A percentile compares a stretch with the other conserved stretches of the same genome.
Conservation (phyloP, 2,329 filamentous ascomycete genomes). For the Colletotrichum acutatum region DNA sequence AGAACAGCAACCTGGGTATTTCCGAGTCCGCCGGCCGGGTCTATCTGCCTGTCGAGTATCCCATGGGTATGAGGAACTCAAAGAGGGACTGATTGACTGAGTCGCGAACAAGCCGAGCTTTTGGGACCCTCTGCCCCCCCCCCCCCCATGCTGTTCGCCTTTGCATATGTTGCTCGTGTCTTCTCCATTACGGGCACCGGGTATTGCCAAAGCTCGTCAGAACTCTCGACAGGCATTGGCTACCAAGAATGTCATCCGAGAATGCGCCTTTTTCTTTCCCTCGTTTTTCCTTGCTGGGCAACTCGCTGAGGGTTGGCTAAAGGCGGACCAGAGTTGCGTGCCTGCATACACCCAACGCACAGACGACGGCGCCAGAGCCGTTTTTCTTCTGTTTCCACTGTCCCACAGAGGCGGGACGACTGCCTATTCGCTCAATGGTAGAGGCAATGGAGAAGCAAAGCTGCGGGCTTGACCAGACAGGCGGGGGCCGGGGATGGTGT, state of each 20-base stretch:
- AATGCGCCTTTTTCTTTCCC: constrained; percentile 21
- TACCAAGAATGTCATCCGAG: constrained; percentile 4
- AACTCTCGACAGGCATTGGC: constrained; percentile 9
- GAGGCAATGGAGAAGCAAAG: background rate
- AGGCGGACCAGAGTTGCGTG: constrained; percentile 25
- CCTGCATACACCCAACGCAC: constrained; percentile 34
- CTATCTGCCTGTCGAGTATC: background rate
- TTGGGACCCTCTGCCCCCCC: constrained; percentile 3
- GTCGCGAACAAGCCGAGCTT: constrained; percentile 11
- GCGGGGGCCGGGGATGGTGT: constrained; percentile 12
- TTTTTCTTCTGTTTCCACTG: constrained; percentile 27
- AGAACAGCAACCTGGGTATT: background rate
- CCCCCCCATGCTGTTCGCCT: background rate
- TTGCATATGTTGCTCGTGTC: constrained; percentile 15
- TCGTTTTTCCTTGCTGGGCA: background rate
- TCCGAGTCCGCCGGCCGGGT: constrained; percentile 9
- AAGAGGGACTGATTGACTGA: constrained; percentile 1
- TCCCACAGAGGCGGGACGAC: constrained; percentile 32
- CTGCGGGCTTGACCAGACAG: background rate
- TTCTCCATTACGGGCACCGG: constrained; percentile 14
- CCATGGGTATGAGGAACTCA: background rate
- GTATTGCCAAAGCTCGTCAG: constrained; percentile 13
- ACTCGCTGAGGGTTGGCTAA: constrained; percentile 4
- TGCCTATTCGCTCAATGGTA: constrained; percentile 27
- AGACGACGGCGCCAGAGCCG: constrained; percentile 31